Evolutionary conservation across 2,329 filamentous ascomycete species (phyloP), one percentile per base, ranked within the genome.

Genomic region (Cladosporium sp.): DNA sequence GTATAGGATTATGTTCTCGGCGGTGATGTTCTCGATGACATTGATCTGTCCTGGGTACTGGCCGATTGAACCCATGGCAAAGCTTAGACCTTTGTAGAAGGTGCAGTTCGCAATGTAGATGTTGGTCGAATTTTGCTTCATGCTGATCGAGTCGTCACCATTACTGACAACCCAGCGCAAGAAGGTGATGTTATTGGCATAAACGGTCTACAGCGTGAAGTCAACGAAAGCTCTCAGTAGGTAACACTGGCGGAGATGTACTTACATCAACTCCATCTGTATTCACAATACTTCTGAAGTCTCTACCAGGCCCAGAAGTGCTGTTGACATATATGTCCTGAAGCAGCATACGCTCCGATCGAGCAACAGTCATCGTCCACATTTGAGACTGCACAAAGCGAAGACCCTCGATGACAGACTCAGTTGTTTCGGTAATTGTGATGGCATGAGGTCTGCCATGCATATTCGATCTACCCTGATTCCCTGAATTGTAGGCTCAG

Each of bases 11-110:
- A 66, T 61, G 50, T 65, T 57, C 15, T 55, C 52, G 19, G 52
- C 52, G 6, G 52, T 55, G n/a, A 84, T 71, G 57, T 78, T 75
- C 63, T 80, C 74, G 12, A 85, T 74, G 12, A 73, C 75, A 62
- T 85, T 80, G 57, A 73, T 78, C 2, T 67, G 63, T 8, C 71
- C 75, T 0, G 76, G 70, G 4, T 50, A 83, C 66, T 84, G 83
- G 0, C 80, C 82, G 50, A 85, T 80, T 36, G 77, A 81, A 2
- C 83, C 83, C n/a, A 86, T 74, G 1, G 83, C 80, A 17, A 84
- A 70, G 2, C 81, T 80, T 3, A 77, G 72, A 1, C 81, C 80
- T 24, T 74, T 73, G 58, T 76, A 74, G 65, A 83, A 82, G 2
- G 70, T 72, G 54, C 70, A 76, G 66, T 84, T 74, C 19, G 74